Evolutionary conservation across 805 yeast genomes (phyloP), one percentile per base, ranked within the genome.

Genomic region (Ogataea trehaloabstinens): DNA sequence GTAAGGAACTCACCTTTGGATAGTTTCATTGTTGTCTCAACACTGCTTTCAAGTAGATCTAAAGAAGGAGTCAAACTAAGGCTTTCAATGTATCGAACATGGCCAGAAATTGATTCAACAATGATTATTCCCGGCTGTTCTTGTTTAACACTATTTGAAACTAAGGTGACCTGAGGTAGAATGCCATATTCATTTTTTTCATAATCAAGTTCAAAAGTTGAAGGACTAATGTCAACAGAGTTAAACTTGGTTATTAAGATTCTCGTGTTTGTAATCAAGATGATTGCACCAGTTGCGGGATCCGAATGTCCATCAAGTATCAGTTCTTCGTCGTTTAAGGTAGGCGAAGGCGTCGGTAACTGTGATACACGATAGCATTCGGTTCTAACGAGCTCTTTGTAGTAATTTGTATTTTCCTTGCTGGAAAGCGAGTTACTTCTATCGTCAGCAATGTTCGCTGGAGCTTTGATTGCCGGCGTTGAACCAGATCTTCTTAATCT

Each of bases 211-310:
- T 78, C 74, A 29, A 75, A 65, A 2, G 81, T 72, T 11, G 73
- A 57, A 0, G 93, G 88, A 2, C 70, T 60, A 21, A 68, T 65
- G 48, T 85, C 87, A 10, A 74, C 73, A 1, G 88, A 74, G 38
- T 69, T 66, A 54, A 81, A 83, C 38, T 74, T 68, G 90, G 95
- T 89, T 5, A 82, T 80, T 50, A 75, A 71, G 16, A 83, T 70
- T 24, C 76, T 66, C 18, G 69, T 61, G n/a, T 66, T 68, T 12
- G 76, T 69, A 4, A 76, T 61, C 3, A 62, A 45, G 10, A 63
- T 46, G 1, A 62, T 61, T 41, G 56, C 59, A 8, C 48, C 39
- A 4, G 63, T 51, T 1, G 29, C 35, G 6, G 58, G 53, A 55
- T 63, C 66, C 3, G 48, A 41, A 5, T 40, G 35, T 6, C 52